Base-by-base conservation (phyloP, 345 rosid species). In the Aegle marmelos region DNA sequence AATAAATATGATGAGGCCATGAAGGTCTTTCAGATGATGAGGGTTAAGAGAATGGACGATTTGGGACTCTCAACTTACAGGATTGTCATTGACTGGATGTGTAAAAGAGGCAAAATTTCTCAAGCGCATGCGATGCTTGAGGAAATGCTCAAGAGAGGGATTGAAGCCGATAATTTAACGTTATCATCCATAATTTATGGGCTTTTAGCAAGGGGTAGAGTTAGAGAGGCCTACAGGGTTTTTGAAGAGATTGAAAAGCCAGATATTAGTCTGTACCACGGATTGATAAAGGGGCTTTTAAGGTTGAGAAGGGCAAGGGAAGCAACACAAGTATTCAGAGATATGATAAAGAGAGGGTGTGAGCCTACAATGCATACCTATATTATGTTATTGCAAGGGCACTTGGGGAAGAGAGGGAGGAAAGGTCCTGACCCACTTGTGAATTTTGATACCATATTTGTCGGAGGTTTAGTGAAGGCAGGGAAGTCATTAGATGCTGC, bases 281-380 rank as follows among this genome's bases (percentile, higher is more conserved):
- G 86, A 14, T 61, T 94, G 83, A 91, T 94, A 27, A 94, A 86
- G 83, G 98, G 98, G 36, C 76, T 90, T 17, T 66, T 94, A 77
- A 89, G 83, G 85, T 70, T 90, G 82, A 94, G 81, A 78, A 89
- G 86, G 37, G 84, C 94, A 21, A 64, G 86, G 6, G 93, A 92
- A 28, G 97, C 97, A 22, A 94, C 96, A 0, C 80, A 85, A 59
- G 92, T 91, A 62, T 93, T 95, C 71, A 85, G 98, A 71, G 92
- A 86, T 84, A 95, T 92, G 98, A 91, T 91, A 72, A 76, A 78
- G 68, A 92, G 85, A 82, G 93, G 94, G 3, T 91, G 95, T 6
- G 98, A 95, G 88, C 98, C 95, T 14, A 88, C 79, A 79, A 95
- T 95, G 98, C 98, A 93, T 64, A 93, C 98, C 0, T 95, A 95